These are phyloP conservation scores for Coccomyxa subellipsoidea DNA, from an alignment of 163 green algal species.

Conservation along the genomic window DNA sequence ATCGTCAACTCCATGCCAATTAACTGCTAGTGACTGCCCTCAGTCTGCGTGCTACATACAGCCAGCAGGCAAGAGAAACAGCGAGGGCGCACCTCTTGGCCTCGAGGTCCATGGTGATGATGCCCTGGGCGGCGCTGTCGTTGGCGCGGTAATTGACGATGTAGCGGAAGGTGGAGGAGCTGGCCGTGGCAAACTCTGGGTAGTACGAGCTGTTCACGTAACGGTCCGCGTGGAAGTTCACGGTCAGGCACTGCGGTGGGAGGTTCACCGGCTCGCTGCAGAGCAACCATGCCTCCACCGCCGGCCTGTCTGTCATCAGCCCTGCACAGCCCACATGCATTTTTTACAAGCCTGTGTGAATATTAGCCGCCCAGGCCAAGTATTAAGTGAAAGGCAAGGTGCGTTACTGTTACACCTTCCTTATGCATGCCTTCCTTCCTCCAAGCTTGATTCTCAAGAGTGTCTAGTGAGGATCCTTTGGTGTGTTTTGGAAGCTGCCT, in stretches of 20 bases:
- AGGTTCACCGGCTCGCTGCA: neutral
- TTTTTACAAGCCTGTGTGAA: too few relatives aligned
- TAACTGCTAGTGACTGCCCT: too few relatives aligned
- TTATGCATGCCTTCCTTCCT: too few relatives aligned
- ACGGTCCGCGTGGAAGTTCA: neutral
- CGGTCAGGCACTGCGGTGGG: neutral
- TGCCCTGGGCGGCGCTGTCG: neutral
- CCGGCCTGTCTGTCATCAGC: slow-evolving; percentile 5
- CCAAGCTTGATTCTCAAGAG: too few relatives aligned
- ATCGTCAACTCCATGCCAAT: too few relatives aligned
- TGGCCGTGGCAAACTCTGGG: neutral
- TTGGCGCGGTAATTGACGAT: neutral
- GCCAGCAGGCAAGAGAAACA: neutral
- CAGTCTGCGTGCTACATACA: neutral
- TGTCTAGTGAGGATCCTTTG: too few relatives aligned
- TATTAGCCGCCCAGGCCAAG: too few relatives aligned
- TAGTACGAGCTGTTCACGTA: neutral
- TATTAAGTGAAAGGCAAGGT: too few relatives aligned
- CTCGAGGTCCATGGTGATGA: neutral
- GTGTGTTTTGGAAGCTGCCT: too few relatives aligned
- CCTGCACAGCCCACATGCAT: neutral
- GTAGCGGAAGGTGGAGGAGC: slow-evolving; percentile 5
- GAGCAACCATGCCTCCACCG: neutral
- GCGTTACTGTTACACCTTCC: too few relatives aligned
- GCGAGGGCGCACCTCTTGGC: neutral